Evolutionary conservation across 345 rosid genomes (phyloP), one percentile per base, ranked within the genome.

Genomic region (Turritis glabra): DNA sequence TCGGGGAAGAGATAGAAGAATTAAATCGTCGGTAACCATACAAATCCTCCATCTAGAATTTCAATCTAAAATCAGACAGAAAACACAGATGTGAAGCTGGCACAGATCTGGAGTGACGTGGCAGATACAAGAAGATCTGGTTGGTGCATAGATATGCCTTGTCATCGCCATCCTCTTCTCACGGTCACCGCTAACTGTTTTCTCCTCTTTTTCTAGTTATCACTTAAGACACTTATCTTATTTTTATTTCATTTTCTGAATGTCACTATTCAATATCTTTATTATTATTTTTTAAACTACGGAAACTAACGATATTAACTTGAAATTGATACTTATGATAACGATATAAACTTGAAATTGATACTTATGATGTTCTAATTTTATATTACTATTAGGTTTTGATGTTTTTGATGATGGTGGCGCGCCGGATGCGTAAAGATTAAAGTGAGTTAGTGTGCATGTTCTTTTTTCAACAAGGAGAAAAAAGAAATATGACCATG

Each of bases 141-240:
- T 72, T 72, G 76, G 76, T 72, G 76, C 61, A 61, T 61, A 59
- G 67, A 60, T 60, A 47, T 71, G 75, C 75, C 59, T 71, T 35
- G 67, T 71, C 75, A 71, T 71, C 75, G 14, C 54, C 32, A 41
- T 30, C 29, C 64, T 56, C 25, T 62, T 41, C 22, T 62, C 67
- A 25, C 52, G 35, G 56, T 44, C 58, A 32, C 44, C 59, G 47
- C 40, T 58, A 71, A 47, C 65, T 69, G 46, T 70, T 47, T 70
- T 46, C 64, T 46, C 57, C 57, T 70, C 66, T 32, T 70, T 57
- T 58, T 22, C 33, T 9, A 43, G 15, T 29, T 44, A 56, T 26
- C 27, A 26, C 10, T 67, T 35, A 1, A 26, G 11, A 26, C 41
- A 8, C 5, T 56, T 43, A 21, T 44, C 21, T 44, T 1, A 2